Percentiles rank a stretch among this genome's conserved stretches.
These are phyloP conservation scores for Exserohilum rostratum DNA, from an alignment of 2,329 filamentous ascomycete genomes.

Conservation along the genomic window DNA sequence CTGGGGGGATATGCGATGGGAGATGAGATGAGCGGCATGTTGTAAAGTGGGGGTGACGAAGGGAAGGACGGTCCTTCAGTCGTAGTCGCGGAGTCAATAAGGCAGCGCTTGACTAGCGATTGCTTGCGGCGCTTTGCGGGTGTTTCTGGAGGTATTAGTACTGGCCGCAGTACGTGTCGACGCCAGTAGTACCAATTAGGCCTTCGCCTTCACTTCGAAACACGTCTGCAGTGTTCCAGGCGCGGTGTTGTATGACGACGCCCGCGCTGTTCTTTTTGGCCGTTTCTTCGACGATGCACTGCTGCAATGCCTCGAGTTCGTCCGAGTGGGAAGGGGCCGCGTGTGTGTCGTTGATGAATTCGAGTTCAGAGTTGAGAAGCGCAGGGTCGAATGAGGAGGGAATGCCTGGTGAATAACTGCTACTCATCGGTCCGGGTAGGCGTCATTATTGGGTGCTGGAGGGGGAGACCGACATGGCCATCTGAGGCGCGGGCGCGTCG, in stretches of 20 bases:
- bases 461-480: conserved; percentile 4
- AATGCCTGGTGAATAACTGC: conserved; percentile 37
- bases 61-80: conserved; percentile 23
- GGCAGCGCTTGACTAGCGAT: conserved; percentile 13
- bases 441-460: neutral
- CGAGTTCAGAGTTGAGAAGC: conserved; percentile 55
- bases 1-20: conserved; percentile 62
- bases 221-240: conserved; percentile 54
- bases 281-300: conserved; percentile 50
- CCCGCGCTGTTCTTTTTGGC: conserved; percentile 51
- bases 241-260: conserved; percentile 59
- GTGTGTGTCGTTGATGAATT: conserved; percentile 27
- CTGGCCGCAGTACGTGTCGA: neutral
- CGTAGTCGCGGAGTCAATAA: conserved; percentile 21
- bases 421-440: conserved; percentile 30
- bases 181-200: conserved; percentile 39
- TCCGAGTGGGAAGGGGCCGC: conserved; percentile 49
- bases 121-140: conserved; percentile 32
- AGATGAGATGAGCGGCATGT: conserved; percentile 68
- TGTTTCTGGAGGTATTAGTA: conserved; percentile 42
- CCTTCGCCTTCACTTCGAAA: conserved; percentile 58
- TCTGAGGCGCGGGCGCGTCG: conserved; percentile 17
- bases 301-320: conserved; percentile 55
- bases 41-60: conserved; percentile 58
- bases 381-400: conserved; percentile 60